Evolutionary conservation across 2,329 filamentous ascomycete species (phyloP).

Genomic region (Rutstroemia sp.): DNA sequence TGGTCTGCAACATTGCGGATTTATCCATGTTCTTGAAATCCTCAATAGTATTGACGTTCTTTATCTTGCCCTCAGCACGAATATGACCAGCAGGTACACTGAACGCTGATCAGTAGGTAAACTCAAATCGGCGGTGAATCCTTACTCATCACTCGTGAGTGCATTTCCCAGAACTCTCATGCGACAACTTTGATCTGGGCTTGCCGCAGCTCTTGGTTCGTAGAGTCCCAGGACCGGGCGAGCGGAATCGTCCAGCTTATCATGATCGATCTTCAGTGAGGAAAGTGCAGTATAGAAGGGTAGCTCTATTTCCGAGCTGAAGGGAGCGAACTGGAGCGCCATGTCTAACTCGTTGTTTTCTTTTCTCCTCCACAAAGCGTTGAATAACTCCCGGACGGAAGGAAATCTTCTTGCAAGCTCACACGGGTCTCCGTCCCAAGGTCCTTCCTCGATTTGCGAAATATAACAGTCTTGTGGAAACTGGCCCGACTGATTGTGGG

Average conservation of each 20-base stretch:
- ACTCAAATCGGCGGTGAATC: constrained; percentile 17
- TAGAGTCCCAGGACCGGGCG: constrained; percentile 83
- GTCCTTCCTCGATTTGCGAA: constrained; percentile 4
- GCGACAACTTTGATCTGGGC: constrained; percentile 69
- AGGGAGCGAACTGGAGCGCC: constrained; percentile 72
- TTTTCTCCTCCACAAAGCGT: not conserved
- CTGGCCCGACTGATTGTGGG: not conserved
- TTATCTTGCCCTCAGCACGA: constrained; percentile 87
- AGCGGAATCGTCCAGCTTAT: constrained; percentile 91
- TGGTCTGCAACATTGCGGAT: constrained; percentile 65
- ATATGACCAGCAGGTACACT: constrained; percentile 65
- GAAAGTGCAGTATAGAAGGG: constrained; percentile 94
- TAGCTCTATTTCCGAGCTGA: constrained; percentile 88
- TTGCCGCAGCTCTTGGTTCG: constrained; percentile 66
- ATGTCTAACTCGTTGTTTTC: constrained; percentile 11
- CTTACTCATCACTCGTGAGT: constrained; percentile 75
- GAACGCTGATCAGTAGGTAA: constrained; percentile 4
- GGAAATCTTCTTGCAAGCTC: not conserved
- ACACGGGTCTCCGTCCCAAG: constrained; percentile 3
- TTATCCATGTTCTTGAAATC: constrained; percentile 85
- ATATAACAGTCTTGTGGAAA: constrained; percentile 1
- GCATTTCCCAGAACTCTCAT: constrained; percentile 89
- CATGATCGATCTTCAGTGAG: constrained; percentile 88
- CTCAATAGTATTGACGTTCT: constrained; percentile 93
- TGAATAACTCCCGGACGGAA: not conserved